A percentile compares a stretch with the other conserved stretches of the same genome.
These are phyloP conservation scores for Alnus rubra DNA, from an alignment of 306 rosid species.

Conservation along the genomic window DNA sequence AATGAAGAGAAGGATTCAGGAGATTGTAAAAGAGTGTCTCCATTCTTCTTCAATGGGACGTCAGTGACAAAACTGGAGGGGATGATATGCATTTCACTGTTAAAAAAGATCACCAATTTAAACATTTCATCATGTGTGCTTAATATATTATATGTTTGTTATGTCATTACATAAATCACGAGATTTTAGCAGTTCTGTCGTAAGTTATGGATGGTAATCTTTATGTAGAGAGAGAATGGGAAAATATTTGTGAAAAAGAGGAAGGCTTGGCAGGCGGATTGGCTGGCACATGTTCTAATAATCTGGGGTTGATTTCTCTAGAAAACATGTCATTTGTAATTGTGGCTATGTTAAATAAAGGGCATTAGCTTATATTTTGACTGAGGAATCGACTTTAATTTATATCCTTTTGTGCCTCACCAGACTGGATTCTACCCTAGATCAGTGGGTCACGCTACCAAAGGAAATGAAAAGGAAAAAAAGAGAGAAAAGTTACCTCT, in stretches of 20 bases:
- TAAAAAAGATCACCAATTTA: neutral
- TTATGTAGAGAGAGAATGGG: neutral
- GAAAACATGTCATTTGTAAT: no score
- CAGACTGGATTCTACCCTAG: no score
- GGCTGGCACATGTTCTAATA: neutral
- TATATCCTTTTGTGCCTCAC: no score
- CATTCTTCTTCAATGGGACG: slow-evolving; percentile 37
- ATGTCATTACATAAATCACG: neutral
- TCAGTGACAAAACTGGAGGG: neutral
- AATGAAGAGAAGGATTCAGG: slow-evolving; percentile 72
- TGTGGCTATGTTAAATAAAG: neutral
- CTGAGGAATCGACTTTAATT: neutral
- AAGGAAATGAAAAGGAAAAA: no score
- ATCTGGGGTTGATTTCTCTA: neutral
- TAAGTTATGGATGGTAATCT: neutral
- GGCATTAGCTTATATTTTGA: neutral
- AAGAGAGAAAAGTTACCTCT: no score
- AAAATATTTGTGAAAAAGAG: neutral
- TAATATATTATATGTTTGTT: neutral
- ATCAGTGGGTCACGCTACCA: no score
- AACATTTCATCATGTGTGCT: neutral
- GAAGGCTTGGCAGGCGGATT: neutral
- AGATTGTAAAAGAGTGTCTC: slow-evolving; percentile 68
- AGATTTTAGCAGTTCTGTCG: neutral
- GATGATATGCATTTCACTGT: neutral